Evolutionary conservation across 257 asterid species (phyloP).

Genomic region (Penstemon barbatus): DNA sequence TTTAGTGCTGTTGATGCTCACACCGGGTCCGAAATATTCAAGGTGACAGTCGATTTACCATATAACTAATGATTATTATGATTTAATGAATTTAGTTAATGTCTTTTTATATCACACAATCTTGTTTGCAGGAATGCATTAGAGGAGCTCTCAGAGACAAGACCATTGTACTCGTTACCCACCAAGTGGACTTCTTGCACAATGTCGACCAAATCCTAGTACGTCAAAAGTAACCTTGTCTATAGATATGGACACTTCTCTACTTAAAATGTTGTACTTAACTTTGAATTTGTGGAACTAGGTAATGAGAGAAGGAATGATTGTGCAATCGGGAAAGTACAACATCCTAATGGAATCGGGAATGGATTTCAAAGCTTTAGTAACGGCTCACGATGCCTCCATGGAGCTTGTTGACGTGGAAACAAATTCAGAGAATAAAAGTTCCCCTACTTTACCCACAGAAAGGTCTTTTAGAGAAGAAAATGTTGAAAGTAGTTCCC

Average conservation of each 20-base stretch:
- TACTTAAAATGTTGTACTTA: not conserved
- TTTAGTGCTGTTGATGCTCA: constrained; percentile 99
- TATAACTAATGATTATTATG: not conserved
- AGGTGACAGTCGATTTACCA: constrained; percentile 41
- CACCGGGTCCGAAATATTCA: constrained; percentile 94
- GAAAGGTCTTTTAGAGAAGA: constrained; percentile 53
- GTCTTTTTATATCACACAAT: not conserved
- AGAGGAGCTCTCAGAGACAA: constrained; percentile 79
- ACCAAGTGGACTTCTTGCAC: constrained; percentile 98
- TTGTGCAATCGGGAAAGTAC: constrained; percentile 88
- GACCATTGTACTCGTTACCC: constrained; percentile 85
- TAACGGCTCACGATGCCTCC: constrained; percentile 86
- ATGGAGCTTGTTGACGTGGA: constrained; percentile 93
- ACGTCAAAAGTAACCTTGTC: constrained; percentile 25
- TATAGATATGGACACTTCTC: not conserved
- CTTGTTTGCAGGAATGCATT: constrained; percentile 72
- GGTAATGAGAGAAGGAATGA: constrained; percentile 94
- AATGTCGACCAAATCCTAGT: constrained; percentile 88
- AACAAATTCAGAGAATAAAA: constrained; percentile 38
- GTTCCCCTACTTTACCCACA: constrained; percentile 38
- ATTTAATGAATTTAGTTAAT: not conserved
- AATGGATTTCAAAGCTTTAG: constrained; percentile 70
- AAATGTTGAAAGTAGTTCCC: constrained; percentile 47
- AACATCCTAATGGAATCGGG: constrained; percentile 56
- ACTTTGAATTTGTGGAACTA: constrained; percentile 31